Conservation (phyloP, 2,329 filamentous ascomycete genomes). For the Microdochium bolleyi region DNA sequence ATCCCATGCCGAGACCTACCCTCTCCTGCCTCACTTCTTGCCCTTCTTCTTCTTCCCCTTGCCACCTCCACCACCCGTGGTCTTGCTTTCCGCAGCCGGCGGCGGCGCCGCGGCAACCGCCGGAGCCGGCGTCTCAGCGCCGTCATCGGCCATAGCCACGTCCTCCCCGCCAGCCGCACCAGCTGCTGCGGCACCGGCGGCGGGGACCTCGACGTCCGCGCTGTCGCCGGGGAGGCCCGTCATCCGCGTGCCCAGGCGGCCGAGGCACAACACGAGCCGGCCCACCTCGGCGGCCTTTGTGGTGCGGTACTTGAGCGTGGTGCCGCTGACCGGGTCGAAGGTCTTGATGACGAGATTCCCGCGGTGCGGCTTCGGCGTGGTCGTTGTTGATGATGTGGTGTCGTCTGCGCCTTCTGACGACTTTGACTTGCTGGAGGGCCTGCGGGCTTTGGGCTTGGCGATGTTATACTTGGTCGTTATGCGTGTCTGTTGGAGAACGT, state of each 20-base stretch:
- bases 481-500: constrained; percentile 56
- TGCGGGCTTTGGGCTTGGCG: constrained; percentile 30
- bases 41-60: constrained; percentile 17
- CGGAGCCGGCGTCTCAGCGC: constrained; percentile 11
- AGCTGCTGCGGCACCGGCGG: constrained; percentile 21
- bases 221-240: constrained; percentile 39
- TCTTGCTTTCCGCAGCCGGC: constrained; percentile 22
- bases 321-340: constrained; percentile 75
- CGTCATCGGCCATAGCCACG: constrained; percentile 31
- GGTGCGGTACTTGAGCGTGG: constrained; percentile 83
- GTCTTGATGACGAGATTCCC: constrained; percentile 81
- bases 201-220: constrained; percentile 7
- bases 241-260: constrained; percentile 64
- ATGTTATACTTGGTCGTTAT: constrained; percentile 92
- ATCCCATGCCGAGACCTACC: no score
- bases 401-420: constrained; percentile 6
- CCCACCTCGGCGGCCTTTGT: constrained; percentile 87
- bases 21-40: neutral
- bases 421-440: constrained; percentile 4
- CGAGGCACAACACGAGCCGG: constrained; percentile 69
- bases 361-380: constrained; percentile 40
- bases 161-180: constrained; percentile 22
- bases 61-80: constrained; percentile 14
- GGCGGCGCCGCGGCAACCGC: constrained; percentile 13
- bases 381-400: constrained; percentile 6